Evolutionary conservation across 2,329 filamentous ascomycete species (phyloP), one percentile per base, ranked within the genome.

Genomic region (Talaromyces albobiverticillius): DNA sequence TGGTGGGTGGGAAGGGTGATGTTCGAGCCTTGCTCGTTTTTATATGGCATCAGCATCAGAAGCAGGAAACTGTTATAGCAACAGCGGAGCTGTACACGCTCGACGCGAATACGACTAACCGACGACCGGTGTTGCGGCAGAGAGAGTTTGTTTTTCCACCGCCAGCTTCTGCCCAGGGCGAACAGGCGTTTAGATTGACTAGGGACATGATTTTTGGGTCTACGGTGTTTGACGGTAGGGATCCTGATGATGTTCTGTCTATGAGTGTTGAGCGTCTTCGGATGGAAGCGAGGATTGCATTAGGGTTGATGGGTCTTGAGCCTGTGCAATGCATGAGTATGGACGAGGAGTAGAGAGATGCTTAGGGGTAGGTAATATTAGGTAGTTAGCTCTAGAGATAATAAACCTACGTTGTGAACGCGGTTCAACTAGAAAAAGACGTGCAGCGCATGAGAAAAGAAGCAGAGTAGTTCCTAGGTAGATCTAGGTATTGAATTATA

Each of bases 1-100:
- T 51, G 4, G 38, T 51, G 9, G 48, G 48, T 6, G 48, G 48
- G 9, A 20, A 51, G 16, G 36, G 48, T n/a, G 13, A 36, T 18
- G 48, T 51, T 3, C 38, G 41, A 41, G 18, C 41, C 1, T 10
- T 20, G 13, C 22, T 51, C 31, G 18, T 51, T 32, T n/a, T 43
- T 2, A 32, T 41, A 29, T 51, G 48, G 48, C 6, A 51, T 18
- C 3, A 36, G 14, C 13, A 36, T 14, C 2, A 48, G 8, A 3
- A 48, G 4, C n/a, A 31, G 16, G 20, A 34, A 14, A 5, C 11
- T 10, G 36, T 22, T 13, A 40, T 22, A 16, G 36, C 16, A 20
- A 40, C 36, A 22, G 36, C 36, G 10, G 36, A 40, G n/a, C 36
- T 40, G 25, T 18, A 42, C 23, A 42, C 34, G 34, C 38, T 42